These are phyloP conservation scores for Thalassiosira delicatula DNA, from an alignment of 352 stramenopile genomes.

Conservation along the genomic window DNA sequence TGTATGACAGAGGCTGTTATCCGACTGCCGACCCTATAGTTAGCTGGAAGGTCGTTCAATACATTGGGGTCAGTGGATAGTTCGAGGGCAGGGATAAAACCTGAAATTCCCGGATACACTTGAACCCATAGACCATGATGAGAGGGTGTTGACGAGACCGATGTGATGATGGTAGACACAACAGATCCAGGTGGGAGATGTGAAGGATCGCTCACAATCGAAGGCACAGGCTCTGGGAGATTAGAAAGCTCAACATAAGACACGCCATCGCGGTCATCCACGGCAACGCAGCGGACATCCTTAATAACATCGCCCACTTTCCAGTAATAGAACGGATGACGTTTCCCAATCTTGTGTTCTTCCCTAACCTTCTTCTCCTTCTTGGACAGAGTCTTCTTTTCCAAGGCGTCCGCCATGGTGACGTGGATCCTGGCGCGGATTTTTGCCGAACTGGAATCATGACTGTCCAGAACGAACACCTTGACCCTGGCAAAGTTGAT, in stretches of 20 bases:
- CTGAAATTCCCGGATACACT: conserved; percentile 73
- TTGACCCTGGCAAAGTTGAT: conserved; percentile 74
- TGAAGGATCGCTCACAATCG: conserved; percentile 55
- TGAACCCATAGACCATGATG: conserved; percentile 75
- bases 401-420: conserved; percentile 59
- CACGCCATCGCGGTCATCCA: conserved; percentile 63
- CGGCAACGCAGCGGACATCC: conserved; percentile 64
- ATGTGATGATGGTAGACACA: conserved; percentile 70
- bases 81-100: conserved; percentile 79
- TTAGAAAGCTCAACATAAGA: conserved; percentile 79
- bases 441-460: conserved; percentile 33
- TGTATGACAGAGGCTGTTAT: conserved; percentile 76
- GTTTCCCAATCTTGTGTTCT: conserved; percentile 67
- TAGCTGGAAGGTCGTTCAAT: conserved; percentile 72
- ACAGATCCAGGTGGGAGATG: conserved; percentile 67
- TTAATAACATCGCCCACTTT: conserved; percentile 67
- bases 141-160: conserved; percentile 12
- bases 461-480: conserved; percentile 60
- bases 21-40: conserved; percentile 66
- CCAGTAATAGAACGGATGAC: conserved; percentile 82
- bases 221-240: conserved; percentile 22
- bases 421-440: conserved; percentile 72
- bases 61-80: conserved; percentile 67
- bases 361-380: conserved; percentile 58
- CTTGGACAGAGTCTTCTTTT: conserved; percentile 53